Conservation (phyloP, 768 basidiomycete species). For the Phallus indusiatus region DNA sequence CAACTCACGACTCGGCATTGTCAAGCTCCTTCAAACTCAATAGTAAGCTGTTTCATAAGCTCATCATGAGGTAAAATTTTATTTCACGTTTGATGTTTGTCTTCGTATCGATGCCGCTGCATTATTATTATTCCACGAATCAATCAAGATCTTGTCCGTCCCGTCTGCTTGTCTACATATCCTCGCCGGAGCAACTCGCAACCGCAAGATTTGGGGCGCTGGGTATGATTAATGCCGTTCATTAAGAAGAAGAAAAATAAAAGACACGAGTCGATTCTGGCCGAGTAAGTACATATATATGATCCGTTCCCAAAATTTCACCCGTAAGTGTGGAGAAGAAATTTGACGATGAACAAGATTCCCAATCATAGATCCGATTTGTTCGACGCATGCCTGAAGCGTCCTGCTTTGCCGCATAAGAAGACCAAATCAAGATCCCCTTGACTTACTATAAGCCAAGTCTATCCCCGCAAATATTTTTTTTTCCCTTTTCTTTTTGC, state of each 20-base stretch:
- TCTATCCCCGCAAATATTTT: neutral
- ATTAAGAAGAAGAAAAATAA: neutral
- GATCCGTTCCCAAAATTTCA: neutral
- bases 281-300: neutral
- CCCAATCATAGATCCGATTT: neutral
- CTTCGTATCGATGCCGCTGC: too few relatives aligned
- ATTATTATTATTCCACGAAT: too few relatives aligned
- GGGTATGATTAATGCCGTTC: neutral
- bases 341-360: neutral
- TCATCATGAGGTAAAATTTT: too few relatives aligned
- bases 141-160: too few relatives aligned
- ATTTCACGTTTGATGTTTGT: too few relatives aligned
- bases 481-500: neutral
- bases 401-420: neutral
- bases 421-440: neutral
- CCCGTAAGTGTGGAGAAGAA: neutral
- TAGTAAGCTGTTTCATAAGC: too few relatives aligned
- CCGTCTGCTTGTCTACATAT: too few relatives aligned
- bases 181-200: slow-evolving; percentile 14
- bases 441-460: neutral
- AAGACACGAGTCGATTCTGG: too few relatives aligned
- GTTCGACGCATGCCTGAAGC: neutral
- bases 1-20: too few relatives aligned
- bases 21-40: too few relatives aligned
- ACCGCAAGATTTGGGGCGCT: neutral